Percentiles rank a stretch among this genome's conserved stretches.
phyloP scores from a whole-genome alignment of 306 rosid genomes.

The Pyrus bretschneideri region DNA sequence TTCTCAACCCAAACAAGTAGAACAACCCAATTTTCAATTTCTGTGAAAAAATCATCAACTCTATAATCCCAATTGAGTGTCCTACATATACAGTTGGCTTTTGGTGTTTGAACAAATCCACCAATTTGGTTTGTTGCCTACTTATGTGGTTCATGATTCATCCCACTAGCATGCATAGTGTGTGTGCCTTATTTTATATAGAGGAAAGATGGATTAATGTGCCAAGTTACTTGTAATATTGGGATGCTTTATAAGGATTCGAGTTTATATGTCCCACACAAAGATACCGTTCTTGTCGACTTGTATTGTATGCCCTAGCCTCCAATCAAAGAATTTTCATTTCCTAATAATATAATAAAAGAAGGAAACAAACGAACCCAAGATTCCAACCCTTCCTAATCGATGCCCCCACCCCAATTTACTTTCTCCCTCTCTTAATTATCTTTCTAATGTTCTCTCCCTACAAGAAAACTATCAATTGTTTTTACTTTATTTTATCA shows the following conservation, averaged over 20 bases:
- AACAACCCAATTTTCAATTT: neutral
- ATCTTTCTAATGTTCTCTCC: neutral
- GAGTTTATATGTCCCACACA: neutral
- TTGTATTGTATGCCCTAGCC: neutral
- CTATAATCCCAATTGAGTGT: neutral
- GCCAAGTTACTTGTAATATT: constrained; percentile 12
- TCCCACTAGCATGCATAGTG: neutral
- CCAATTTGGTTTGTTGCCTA: neutral
- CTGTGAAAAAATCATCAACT: neutral
- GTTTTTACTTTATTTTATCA: neutral
- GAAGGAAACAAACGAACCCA: constrained; percentile 5
- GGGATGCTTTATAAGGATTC: constrained; percentile 22
- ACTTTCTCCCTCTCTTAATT: neutral
- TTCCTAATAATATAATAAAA: neutral
- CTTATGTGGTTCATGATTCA: neutral
- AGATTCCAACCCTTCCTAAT: constrained; percentile 11
- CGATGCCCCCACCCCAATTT: neutral
- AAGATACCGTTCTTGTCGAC: constrained; percentile 20
- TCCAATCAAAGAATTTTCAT: constrained; percentile 1
- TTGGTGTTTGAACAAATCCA: neutral
- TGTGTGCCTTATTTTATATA: neutral
- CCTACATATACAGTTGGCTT: neutral
- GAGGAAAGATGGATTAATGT: neutral
- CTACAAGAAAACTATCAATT: neutral
- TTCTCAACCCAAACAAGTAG: neutral